Evolutionary conservation across 495 filamentous ascomycete species (phyloP), one percentile per base, ranked within the genome.

Genomic region (Xylaria venustula): DNA sequence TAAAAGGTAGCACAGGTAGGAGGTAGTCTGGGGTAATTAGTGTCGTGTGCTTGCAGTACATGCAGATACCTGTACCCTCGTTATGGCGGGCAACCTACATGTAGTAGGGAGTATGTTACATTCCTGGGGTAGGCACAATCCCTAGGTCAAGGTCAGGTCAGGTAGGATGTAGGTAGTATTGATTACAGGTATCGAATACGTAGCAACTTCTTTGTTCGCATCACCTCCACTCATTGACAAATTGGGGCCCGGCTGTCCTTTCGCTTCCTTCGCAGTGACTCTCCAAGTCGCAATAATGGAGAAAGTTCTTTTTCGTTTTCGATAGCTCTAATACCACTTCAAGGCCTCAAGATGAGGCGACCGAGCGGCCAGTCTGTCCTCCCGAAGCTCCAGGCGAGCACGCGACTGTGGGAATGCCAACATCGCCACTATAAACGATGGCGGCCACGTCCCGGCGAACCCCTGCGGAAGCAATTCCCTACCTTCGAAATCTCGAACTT

Each of bases 271-370:
- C n/a, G n/a, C n/a, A n/a, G n/a, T n/a, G 19, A n/a, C 17, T 44
- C 40, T 32, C 25, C 22, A 25, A 34, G 40, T 23, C 53, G 41
- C 14, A n/a, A 47, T 25, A 25, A 46, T 7, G 11, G 11, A 22
- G 22, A 11, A 34, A 11, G n/a, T 2, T 5, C 7, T 37, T 14
- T 23, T 22, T 49, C 20, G 30, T 34, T 11, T 23, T n/a, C 14
- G 8, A n/a, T n/a, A n/a, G n/a, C n/a, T n/a, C n/a, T n/a, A n/a
- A n/a, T 41, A 23, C 44, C 54, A 42, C 41, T 57, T 37, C n/a
- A 49, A 19, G 11, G 12, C 42, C 19, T 41, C 53, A 51, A 55
- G 14, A 70, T 70, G 67, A 65, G 54, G 22, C 60, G 56, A 44
- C 47, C 58, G 20, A 19, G 51, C 42, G 17, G 34, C 46, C 49